phyloP scores from a whole-genome alignment of 2,329 filamentous ascomycete genomes.

The Chaetomium sp. region DNA sequence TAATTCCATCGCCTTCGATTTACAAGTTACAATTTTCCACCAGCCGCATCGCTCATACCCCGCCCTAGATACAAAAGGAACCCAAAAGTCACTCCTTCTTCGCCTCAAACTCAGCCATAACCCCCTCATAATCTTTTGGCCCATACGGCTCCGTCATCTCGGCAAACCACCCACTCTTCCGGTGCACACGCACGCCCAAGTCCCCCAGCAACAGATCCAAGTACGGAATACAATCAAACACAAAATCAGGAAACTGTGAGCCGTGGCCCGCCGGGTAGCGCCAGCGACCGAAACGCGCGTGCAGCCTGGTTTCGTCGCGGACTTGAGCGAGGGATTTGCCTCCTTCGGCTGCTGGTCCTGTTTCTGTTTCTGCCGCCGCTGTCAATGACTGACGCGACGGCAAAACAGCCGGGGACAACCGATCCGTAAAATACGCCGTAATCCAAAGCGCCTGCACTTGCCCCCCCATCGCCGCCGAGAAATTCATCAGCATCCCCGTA shows the following conservation, averaged over 20 bases:
- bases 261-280: slow-evolving; percentile 63
- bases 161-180: slow-evolving; percentile 46
- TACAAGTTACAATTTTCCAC: too few relatives aligned
- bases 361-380: neutral
- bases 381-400: slow-evolving; percentile 12
- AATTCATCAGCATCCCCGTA: slow-evolving; percentile 38
- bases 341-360: slow-evolving; percentile 17
- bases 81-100: neutral
- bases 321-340: slow-evolving; percentile 36
- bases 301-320: slow-evolving; percentile 52
- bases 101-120: slow-evolving; percentile 43
- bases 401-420: slow-evolving; percentile 32
- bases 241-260: slow-evolving; percentile 57
- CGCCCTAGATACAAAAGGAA: too few relatives aligned
- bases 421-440: slow-evolving; percentile 54
- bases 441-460: slow-evolving; percentile 56
- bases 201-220: slow-evolving; percentile 62
- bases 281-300: slow-evolving; percentile 63
- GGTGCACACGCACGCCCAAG: slow-evolving; percentile 50
- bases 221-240: slow-evolving; percentile 71
- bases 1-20: too few relatives aligned
- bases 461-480: slow-evolving; percentile 36
- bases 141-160: slow-evolving; percentile 54
- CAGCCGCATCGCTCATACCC: too few relatives aligned
- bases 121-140: slow-evolving; percentile 48